Base-by-base conservation (phyloP, 345 rosid genomes). In the Gossypium anomalum region DNA sequence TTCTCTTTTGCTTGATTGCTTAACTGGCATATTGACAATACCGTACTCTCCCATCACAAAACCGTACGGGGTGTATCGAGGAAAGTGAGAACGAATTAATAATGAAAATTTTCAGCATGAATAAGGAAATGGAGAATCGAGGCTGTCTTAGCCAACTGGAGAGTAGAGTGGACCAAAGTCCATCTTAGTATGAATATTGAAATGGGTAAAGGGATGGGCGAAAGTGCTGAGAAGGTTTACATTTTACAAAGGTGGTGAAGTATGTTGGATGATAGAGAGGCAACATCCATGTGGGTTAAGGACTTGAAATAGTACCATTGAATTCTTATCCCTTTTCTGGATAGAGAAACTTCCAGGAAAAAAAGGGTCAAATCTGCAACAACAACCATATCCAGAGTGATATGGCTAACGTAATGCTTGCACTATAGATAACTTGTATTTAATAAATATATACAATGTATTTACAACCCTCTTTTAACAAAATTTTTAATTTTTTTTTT, bases 261-360 rank as follows among this genome's bases (percentile, higher is more conserved):
- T 16, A 9, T 68, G 58, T 48, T 23, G 58, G 72, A 48, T 68
- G 58, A 48, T 68, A 48, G 57, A 68, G 58, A 16, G 41, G 43
- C 57, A 48, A 48, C 34, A 48, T 49, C 71, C 43, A 48, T 48
- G 72, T 68, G 72, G 58, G 43, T 25, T 68, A 25, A 15, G 14
- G 56, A 10, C 41, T 14, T 20, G 34, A 7, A 23, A 34, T 14
- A 22, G 10, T 7, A 4, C 41, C 41, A 5, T 34, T 34, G 7
- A 34, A 34, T 34, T 5, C 41, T 34, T 34, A 34, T 5, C 7
- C 41, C 7, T 34, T 34, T 34, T 34, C 7, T 34, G 41, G 12
- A 60, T 41, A 17, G 61, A 78, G 89, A 82, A 86, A 74, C 77
- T 80, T 86, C 86, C 71, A 17, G 82, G 85, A 79, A 84, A 70